These are phyloP conservation scores for Medicago truncatula DNA, from an alignment of 306 rosid genomes.

Conservation along the genomic window DNA sequence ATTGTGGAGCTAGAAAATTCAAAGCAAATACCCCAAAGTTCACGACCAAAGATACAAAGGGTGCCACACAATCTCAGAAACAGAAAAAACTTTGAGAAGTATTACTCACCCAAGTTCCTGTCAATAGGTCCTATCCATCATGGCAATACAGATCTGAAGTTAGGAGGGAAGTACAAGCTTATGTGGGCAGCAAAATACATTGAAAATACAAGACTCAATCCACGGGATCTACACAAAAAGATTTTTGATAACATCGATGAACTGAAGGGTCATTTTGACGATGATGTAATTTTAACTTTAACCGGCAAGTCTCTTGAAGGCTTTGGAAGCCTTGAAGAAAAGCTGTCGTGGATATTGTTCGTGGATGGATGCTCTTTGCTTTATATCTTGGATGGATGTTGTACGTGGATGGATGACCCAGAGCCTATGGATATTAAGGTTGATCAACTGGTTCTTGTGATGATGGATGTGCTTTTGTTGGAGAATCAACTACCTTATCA, in stretches of 20 bases:
- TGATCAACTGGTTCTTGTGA: slow-evolving; percentile 29
- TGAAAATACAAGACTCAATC: too few species aligned
- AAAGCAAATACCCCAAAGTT: too few species aligned
- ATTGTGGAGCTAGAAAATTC: background rate
- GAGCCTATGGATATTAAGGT: background rate
- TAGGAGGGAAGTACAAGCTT: slow-evolving; percentile 25
- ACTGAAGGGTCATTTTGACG: background rate
- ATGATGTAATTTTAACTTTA: background rate
- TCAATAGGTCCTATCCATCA: slow-evolving; percentile 40
- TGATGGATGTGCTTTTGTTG: slow-evolving; percentile 32
- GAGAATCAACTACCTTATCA: slow-evolving; percentile 37
- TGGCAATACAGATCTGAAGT: background rate
- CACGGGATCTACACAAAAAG: background rate
- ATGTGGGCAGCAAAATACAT: slow-evolving; percentile 11
- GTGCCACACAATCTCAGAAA: slow-evolving; percentile 19
- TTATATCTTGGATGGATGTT: too few species aligned
- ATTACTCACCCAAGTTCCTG: slow-evolving; percentile 18
- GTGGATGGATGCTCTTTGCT: slow-evolving; percentile 33
- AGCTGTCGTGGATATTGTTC: background rate
- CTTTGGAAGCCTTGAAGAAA: background rate
- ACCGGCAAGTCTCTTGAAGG: background rate
- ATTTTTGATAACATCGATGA: background rate
- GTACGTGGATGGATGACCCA: too few species aligned
- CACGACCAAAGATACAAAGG: slow-evolving; percentile 15
- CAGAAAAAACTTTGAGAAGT: background rate